Conservation (phyloP, 1,284 basidiomycete species). For the Omphalotus olearius region DNA sequence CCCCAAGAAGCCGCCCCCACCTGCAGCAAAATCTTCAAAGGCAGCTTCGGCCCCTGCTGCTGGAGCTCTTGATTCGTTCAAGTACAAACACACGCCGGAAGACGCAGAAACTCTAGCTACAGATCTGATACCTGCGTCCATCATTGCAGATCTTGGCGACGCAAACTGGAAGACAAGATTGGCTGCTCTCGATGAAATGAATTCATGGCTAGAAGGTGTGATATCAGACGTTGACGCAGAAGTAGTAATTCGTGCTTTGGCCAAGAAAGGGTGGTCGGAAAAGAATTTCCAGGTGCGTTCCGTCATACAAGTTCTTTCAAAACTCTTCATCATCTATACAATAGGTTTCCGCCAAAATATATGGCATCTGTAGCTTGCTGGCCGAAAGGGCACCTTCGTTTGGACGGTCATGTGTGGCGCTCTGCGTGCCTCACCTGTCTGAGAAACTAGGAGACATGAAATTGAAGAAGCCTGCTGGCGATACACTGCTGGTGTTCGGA, state of each 20-base stretch:
- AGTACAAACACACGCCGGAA: conserved; percentile 88
- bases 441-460: conserved; percentile 98
- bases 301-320: background rate
- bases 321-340: conserved; percentile 3
- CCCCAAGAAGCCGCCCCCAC: conserved; percentile 20
- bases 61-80: conserved; percentile 77
- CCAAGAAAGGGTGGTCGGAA: conserved; percentile 95
- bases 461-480: conserved; percentile 95
- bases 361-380: conserved; percentile 69
- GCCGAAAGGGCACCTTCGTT: conserved; percentile 83
- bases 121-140: conserved; percentile 70
- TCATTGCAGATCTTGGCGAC: conserved; percentile 76
- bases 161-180: conserved; percentile 92
- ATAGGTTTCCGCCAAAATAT: conserved; percentile 87
- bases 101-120: conserved; percentile 84
- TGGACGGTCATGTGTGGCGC: conserved; percentile 79
- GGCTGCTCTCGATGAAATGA: conserved; percentile 85
- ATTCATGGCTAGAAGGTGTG: conserved; percentile 74
- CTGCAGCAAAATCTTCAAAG: conserved; percentile 54
- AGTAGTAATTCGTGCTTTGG: conserved; percentile 84
- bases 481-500: conserved; percentile 77
- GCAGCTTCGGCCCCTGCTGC: conserved; percentile 40
- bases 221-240: conserved; percentile 80
- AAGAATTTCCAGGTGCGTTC: conserved; percentile 92
- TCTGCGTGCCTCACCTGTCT: conserved; percentile 81